Conservation (phyloP, 169 alveolate genomes). For the Cryptosporidium xiaoi region DNA sequence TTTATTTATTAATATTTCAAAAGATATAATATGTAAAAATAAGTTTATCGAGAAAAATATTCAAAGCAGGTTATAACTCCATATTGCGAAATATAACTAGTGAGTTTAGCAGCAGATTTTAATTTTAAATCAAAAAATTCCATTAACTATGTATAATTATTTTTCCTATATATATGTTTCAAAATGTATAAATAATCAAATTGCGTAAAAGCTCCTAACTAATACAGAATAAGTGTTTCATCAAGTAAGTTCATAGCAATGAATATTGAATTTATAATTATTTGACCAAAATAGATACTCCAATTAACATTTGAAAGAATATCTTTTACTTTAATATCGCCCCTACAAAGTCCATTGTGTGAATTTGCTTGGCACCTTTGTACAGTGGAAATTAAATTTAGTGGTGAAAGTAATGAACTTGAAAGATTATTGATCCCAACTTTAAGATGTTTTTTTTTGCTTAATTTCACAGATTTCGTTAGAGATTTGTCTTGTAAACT, state of each 20-base stretch:
- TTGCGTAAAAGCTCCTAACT: no score
- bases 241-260: slow-evolving; percentile 47
- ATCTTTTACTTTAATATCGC: slow-evolving; percentile 43
- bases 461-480: neutral
- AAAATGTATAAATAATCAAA: no score
- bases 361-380: slow-evolving; percentile 43
- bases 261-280: slow-evolving; percentile 27
- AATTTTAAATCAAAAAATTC: no score
- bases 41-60: no score
- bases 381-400: slow-evolving; percentile 43
- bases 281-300: slow-evolving; percentile 55
- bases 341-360: slow-evolving; percentile 51
- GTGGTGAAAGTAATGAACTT: slow-evolving; percentile 49
- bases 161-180: no score
- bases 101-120: no score
- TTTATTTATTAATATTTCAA: no score
- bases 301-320: slow-evolving; percentile 58
- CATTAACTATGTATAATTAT: no score
- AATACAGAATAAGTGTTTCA: no score
- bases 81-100: no score
- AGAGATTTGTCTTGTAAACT: neutral
- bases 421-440: slow-evolving; percentile 12
- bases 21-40: no score
- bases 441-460: slow-evolving; percentile 31
- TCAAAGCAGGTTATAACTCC: no score